Evolutionary conservation across 208 protist species (phyloP).

Genomic region (Leptomonas seymouri): DNA sequence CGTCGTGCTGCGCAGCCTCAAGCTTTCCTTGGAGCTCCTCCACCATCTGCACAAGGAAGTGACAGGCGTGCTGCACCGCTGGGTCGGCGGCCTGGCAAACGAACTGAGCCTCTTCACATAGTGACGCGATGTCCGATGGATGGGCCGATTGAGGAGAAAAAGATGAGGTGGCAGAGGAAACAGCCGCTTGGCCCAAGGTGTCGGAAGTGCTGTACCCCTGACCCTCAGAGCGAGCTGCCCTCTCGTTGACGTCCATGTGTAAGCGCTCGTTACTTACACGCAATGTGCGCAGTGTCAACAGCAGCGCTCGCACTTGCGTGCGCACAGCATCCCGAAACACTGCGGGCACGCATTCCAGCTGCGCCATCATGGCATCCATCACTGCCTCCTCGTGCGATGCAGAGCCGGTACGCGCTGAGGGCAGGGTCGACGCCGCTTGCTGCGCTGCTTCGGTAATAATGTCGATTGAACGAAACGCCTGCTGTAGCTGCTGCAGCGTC

Average conservation of each 20-base stretch:
- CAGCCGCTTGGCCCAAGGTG: no score
- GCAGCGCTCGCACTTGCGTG: slow-evolving; percentile 22
- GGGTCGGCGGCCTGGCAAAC: slow-evolving; percentile 1
- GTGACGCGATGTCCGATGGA: neutral
- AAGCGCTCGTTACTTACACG: slow-evolving; percentile 22
- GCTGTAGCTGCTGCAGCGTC: slow-evolving; percentile 17
- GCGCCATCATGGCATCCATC: slow-evolving; percentile 22
- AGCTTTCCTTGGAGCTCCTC: neutral
- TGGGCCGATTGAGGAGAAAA: neutral
- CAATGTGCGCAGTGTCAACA: slow-evolving; percentile 19
- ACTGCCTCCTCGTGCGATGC: slow-evolving; percentile 21
- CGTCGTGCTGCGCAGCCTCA: neutral
- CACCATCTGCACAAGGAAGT: neutral
- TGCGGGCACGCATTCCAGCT: slow-evolving; percentile 10
- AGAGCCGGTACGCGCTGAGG: neutral
- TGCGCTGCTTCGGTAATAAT: slow-evolving; percentile 12
- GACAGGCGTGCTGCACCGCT: neutral
- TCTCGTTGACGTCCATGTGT: neutral
- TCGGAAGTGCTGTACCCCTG: neutral
- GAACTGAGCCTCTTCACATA: slow-evolving; percentile 14
- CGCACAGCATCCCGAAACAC: slow-evolving; percentile 14
- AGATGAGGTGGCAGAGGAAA: no score
- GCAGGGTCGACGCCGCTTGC: neutral
- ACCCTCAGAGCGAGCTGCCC: neutral
- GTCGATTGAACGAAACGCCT: slow-evolving; percentile 15